Evolutionary conservation across 208 protist genomes (phyloP), one percentile per base, ranked within the genome.

Genomic region (Perkinsela sp.): DNA sequence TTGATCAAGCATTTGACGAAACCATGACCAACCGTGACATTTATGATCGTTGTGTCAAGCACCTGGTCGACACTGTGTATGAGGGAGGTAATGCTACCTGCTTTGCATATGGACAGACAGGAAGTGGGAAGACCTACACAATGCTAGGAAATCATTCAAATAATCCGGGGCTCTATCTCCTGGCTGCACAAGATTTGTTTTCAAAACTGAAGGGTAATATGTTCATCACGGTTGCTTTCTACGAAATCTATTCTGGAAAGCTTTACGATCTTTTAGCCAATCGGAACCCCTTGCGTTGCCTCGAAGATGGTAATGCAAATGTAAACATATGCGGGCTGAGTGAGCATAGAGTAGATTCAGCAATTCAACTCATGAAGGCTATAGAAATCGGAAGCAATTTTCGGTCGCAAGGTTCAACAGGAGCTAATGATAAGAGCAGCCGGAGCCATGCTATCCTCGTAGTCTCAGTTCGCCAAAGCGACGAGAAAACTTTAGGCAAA

Each of bases 1-100:
- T 96, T 73, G 94, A 97, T 74, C 77, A 92, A 30, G 92, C 96
- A 28, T 88, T 96, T 68, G 87, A 93, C 68, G 87, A 95, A 69
- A 78, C 71, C 48, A 78, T 88, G 68, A 84, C 71, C 73, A 96
- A 96, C 74, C 75, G 76, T 40, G 70, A 83, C 66, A 76, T 91
- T 0, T 91, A 85, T 67, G 73, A 85, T 40, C 74, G 82, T 2
- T 75, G 75, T 67, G 80, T 82, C 6, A 73, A 67, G 28, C 80
- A 85, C 13, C 80, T 96, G 16, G 85, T 96, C 32, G 82, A 91
- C 66, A 87, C 83, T 13, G 81, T 92, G 29, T 90, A 91, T 69
- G 85, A 89, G 57, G 85, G 85, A 29, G 85, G 85, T 15, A 90
- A 84, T 69, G 85, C 88, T 0, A 93, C 88, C 2, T 91, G 85